Evolutionary conservation across 305 asterid species (phyloP), one percentile per base, ranked within the genome.

Genomic region (Fraxinus greggii): DNA sequence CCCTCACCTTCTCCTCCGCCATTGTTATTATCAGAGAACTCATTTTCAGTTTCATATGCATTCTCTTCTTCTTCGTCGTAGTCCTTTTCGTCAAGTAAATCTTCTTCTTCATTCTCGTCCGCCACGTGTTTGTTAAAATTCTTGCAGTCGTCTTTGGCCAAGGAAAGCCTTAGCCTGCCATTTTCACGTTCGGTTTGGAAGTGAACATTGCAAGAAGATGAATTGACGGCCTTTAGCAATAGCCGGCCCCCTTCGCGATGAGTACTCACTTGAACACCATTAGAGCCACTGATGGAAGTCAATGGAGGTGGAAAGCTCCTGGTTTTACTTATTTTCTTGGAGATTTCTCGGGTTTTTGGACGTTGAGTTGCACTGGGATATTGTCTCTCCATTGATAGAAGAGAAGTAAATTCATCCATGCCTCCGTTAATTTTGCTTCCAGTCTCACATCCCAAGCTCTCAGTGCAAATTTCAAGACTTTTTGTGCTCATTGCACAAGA

Each of bases 381-480:
- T 80, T 79, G 87, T 78, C 72, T 83, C 7, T 84, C 85, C 1
- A 21, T 67, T 28, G 38, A 28, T 33, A 76, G 2, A 21, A 84
- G 45, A 7, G 51, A 54, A 35, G 84, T 35, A 19, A 86, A 84
- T 54, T 87, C 93, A 17, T 86, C 91, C 0, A 76, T 61, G 76
- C 40, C 80, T 35, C 88, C 86, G 9, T 83, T 89, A 76, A 86
- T 86, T 89, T 81, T 77, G 85, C 88, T 86, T 1, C 99, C 98
- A 0, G 92, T 92, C 82, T 95, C 99, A 38, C 90, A 80, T 17
- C 98, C 95, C 59, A 95, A 85, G 87, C 93, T 85, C 85, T 95
- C 99, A 0, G 99, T 95, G 89, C 99, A 95, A 93, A 95, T 90
- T 80, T 92, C 97, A 36, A 95, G 83, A 85, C 95, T 92, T 28